phyloP scores from a whole-genome alignment of 208 protist species.

The Borovskyia barvae region DNA sequence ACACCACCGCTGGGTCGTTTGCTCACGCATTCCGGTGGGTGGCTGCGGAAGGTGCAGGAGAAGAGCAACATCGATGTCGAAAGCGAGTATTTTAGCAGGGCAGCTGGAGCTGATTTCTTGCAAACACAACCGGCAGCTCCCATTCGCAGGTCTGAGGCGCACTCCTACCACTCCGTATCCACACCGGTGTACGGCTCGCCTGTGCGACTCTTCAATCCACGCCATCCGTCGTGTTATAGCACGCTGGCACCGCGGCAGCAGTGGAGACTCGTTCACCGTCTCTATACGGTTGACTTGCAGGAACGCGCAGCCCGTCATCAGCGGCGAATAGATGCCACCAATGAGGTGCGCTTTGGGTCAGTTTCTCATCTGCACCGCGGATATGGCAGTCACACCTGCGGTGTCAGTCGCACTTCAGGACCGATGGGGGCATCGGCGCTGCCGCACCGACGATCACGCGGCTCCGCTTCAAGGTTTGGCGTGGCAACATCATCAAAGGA shows the following conservation, averaged over 20 bases:
- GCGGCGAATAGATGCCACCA: too few species aligned
- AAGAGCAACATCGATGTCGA: background rate
- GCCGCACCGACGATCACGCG: too few species aligned
- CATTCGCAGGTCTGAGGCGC: background rate
- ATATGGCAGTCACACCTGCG: too few species aligned
- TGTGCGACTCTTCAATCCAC: background rate
- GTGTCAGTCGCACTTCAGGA: too few species aligned
- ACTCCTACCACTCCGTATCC: background rate
- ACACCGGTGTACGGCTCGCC: background rate
- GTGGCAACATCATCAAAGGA: too few species aligned
- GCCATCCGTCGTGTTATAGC: conserved; percentile 26
- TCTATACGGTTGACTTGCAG: conserved; percentile 35
- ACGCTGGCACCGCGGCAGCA: conserved; percentile 31
- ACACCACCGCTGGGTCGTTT: background rate
- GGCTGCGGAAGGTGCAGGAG: background rate
- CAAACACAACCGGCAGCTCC: background rate
- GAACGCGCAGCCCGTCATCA: conserved; percentile 11
- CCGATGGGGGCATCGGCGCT: too few species aligned
- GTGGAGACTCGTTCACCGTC: conserved; percentile 26
- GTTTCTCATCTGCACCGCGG: too few species aligned
- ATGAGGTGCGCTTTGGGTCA: too few species aligned
- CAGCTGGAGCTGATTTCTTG: background rate
- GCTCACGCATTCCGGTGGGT: too few species aligned
- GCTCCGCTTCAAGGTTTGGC: too few species aligned
- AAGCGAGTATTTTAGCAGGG: background rate